These are phyloP conservation scores for Hypoxylon sp. DNA, from an alignment of 2,329 filamentous ascomycete species.

Conservation along the genomic window DNA sequence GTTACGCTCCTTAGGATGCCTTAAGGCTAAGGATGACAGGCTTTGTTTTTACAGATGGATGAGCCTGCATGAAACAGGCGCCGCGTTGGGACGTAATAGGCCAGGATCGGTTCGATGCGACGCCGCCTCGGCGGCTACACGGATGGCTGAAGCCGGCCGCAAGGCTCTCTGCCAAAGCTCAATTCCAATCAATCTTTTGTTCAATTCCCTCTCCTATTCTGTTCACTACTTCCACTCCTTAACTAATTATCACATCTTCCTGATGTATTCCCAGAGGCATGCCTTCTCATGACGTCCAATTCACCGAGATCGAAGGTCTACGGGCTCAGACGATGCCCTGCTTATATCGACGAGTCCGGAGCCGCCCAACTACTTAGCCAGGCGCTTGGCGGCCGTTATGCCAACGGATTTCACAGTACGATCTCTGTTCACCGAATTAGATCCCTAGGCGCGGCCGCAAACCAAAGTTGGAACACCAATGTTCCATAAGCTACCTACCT, in stretches of 20 bases:
- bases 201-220: not conserved
- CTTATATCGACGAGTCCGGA: slow-evolving; percentile 18
- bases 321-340: slow-evolving; percentile 24
- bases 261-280: not conserved
- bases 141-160: not conserved
- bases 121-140: not conserved
- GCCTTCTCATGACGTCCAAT: slow-evolving; percentile 8
- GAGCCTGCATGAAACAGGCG: not conserved
- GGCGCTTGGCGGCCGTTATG: slow-evolving; percentile 32
- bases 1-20: not conserved
- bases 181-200: not conserved
- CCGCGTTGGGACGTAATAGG: not conserved
- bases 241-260: not conserved
- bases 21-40: not conserved
- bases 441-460: slow-evolving; percentile 14
- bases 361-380: slow-evolving; percentile 17
- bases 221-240: not conserved
- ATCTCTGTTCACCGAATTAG: slow-evolving; percentile 32
- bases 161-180: not conserved
- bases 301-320: slow-evolving; percentile 15
- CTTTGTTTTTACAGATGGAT: not conserved
- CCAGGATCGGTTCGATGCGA: not conserved
- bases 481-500: slow-evolving; percentile 31
- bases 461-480: slow-evolving; percentile 41
- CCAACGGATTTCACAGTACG: slow-evolving; percentile 31